A percentile compares a stretch with the other conserved stretches of the same genome.
Conservation (phyloP, 139 green algal species). For the Closterium sp. region DNA sequence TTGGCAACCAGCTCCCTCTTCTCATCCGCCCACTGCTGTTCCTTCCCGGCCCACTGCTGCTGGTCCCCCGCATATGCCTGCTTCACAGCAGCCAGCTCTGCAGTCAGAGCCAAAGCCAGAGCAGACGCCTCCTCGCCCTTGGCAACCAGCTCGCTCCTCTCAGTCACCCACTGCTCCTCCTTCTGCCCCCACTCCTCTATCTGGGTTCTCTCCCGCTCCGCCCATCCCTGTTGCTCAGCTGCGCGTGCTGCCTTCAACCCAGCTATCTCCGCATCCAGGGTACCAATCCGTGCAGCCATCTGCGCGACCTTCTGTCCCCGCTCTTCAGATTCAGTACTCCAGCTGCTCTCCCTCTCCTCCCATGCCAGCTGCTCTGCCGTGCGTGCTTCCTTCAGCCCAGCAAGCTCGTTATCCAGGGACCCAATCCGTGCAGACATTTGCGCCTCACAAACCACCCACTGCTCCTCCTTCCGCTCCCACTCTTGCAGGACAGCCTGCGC, state of each 20-base stretch:
- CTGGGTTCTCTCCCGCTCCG: neutral
- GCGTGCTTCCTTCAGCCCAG: neutral
- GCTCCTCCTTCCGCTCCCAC: neutral
- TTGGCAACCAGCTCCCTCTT: neutral
- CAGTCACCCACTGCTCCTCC: neutral
- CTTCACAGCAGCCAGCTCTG: neutral
- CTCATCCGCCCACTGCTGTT: neutral
- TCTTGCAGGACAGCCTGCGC: neutral
- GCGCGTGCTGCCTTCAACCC: neutral
- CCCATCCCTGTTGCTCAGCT: neutral
- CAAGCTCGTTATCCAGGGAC: neutral
- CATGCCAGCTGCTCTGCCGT: neutral
- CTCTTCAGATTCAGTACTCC: neutral
- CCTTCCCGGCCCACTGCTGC: neutral
- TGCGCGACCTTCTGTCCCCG: neutral
- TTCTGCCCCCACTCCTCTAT: neutral
- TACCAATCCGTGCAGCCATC: neutral
- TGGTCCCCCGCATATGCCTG: neutral
- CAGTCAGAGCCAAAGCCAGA: neutral
- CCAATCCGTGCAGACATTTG: neutral
- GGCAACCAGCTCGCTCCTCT: neutral
- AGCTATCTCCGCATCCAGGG: neutral
- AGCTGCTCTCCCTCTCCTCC: neutral
- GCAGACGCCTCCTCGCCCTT: neutral
- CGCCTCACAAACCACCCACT: neutral